These are phyloP conservation scores for Leishmania turanica DNA, from an alignment of 208 protist genomes.

Conservation along the genomic window DNA sequence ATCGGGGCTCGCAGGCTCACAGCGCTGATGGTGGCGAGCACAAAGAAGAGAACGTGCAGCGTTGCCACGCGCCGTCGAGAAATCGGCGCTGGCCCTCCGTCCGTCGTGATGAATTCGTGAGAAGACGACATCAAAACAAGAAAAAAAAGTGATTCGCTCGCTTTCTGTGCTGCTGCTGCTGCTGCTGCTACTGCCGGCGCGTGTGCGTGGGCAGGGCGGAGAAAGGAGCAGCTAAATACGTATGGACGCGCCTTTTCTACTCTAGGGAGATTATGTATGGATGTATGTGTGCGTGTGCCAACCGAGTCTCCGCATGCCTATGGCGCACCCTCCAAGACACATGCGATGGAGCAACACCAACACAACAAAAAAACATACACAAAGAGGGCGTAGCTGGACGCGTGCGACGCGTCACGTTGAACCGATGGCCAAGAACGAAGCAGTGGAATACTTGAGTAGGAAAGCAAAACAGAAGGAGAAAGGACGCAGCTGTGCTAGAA, in stretches of 20 bases:
- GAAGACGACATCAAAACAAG: not conserved
- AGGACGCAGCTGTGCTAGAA: not conserved
- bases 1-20: constrained; percentile 17
- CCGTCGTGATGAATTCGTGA: not conserved
- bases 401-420: not conserved
- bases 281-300: not conserved
- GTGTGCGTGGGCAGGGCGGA: not conserved
- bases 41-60: constrained; percentile 15
- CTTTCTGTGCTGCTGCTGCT: not conserved
- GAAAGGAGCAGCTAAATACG: not conserved
- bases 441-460: not conserved
- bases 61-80: constrained; percentile 10
- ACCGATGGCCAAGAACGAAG: not conserved
- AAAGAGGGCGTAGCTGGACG: not conserved
- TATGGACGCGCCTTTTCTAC: not conserved
- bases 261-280: not conserved
- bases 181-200: not conserved
- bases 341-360: not conserved
- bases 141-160: not conserved
- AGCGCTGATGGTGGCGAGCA: constrained; percentile 3
- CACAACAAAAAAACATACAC: not conserved
- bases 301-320: not conserved
- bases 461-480: not conserved
- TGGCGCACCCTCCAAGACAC: not conserved
- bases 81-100: not conserved